Percentiles rank a stretch among this genome's conserved stretches.
phyloP scores from a whole-genome alignment of 805 yeast genomes.

The Candida caryicola region DNA sequence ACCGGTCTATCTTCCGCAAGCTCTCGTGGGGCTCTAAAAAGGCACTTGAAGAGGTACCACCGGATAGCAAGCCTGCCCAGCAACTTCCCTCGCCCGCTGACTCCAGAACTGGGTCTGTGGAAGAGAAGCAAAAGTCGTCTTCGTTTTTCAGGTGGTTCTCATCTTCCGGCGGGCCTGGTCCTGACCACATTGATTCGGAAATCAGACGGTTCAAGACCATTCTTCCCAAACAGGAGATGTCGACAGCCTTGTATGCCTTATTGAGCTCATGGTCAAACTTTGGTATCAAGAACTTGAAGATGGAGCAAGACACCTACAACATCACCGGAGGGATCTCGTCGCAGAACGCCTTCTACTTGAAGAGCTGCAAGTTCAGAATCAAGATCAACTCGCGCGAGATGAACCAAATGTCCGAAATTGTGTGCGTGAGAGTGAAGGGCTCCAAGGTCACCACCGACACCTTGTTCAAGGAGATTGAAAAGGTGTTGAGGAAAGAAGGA shows the following conservation, averaged over 20 bases:
- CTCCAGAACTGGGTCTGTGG: constrained; percentile 25
- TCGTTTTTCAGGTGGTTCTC: constrained; percentile 45
- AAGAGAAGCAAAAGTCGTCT: constrained; percentile 23
- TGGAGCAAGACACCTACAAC: constrained; percentile 40
- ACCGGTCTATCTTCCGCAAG: constrained; percentile 46
- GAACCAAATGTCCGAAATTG: constrained; percentile 49
- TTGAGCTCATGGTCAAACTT: constrained; percentile 67
- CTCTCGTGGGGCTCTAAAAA: constrained; percentile 49
- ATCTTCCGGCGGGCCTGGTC: constrained; percentile 16
- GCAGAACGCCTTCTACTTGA: constrained; percentile 58
- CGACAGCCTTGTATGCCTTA: constrained; percentile 60
- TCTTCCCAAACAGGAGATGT: constrained; percentile 53
- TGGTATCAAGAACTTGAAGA: constrained; percentile 57
- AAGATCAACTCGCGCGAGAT: constrained; percentile 41
- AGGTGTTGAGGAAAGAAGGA: constrained; percentile 62
- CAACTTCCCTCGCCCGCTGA: constrained; percentile 38
- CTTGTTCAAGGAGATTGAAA: constrained; percentile 59
- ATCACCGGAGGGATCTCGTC: constrained; percentile 64
- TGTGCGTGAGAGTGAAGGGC: constrained; percentile 63
- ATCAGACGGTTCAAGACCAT: constrained; percentile 37
- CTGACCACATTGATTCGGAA: constrained; percentile 23
- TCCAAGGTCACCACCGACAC: constrained; percentile 60
- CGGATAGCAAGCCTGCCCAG: constrained; percentile 17
- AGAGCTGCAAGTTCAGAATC: constrained; percentile 62
- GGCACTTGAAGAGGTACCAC: constrained; percentile 27